Base-by-base conservation (phyloP, 2,329 filamentous ascomycete species). In the Ilyonectria mors-panacis region DNA sequence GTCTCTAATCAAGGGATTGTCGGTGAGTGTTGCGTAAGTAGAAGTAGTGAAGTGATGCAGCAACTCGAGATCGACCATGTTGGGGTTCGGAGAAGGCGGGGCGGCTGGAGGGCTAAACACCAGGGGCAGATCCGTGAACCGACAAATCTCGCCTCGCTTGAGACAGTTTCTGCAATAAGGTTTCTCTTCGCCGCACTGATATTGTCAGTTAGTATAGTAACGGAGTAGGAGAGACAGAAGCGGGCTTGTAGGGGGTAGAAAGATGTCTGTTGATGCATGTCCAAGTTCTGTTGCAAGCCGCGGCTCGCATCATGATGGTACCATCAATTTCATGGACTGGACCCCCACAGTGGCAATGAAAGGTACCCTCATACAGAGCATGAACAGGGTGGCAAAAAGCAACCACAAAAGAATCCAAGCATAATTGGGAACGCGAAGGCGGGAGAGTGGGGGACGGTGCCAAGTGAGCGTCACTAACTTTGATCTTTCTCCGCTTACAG, bases 401-500 rank as follows among this genome's bases (percentile, higher is more conserved):
- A 51, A 30, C 12, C 26, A 30, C 26, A 28, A 6, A 30, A 51
- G 8, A 26, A 30, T 19, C 23, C 17, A 30, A 17, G 33, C 23
- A 51, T n/a, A 7, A 35, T 15, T 6, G 33, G 13, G 33, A 35
- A 35, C 4, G 13, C 35, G 5, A 39, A 13, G 35, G 17, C 23
- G 23, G 23, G 23, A 26, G 23, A 26, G 23, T 26, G 23, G 23
- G 23, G 23, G 23, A 26, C 5, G 23, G 23, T 26, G 23, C 23
- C 23, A 26, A 26, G 23, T 26, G 23, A 39, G 17, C 17, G 12
- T 15, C 35, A 48, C 45, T 51, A 42, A 59, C 57, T 51, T 59
- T 59, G 21, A 59, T 59, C 30, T 59, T 59, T 42, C 57, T 37
- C n/a, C 39, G 35, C 23, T 59, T 59, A 23, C 57, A 59, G 13